Evolutionary conservation across 495 filamentous ascomycete genomes (phyloP).

Genomic region (Penicillium flavigenum): DNA sequence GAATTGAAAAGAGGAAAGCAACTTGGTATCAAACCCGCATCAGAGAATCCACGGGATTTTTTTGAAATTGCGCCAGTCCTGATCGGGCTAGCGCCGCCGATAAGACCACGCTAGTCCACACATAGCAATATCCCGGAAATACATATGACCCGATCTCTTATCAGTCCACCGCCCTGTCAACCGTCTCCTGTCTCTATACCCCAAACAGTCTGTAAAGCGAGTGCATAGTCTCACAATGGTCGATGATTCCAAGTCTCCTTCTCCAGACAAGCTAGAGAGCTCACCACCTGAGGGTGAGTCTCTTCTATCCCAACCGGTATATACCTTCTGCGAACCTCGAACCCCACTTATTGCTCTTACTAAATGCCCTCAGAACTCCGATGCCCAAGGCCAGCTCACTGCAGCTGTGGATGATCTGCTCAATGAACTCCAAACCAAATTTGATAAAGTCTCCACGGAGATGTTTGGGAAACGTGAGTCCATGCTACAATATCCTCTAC

Average conservation of each 20-base stretch:
- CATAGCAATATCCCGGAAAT: conserved; percentile 14
- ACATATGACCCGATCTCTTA: conserved; percentile 32
- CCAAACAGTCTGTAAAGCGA: background rate
- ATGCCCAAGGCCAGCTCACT: conserved; percentile 62
- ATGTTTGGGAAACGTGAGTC: conserved; percentile 83
- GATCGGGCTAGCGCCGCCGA: conserved; percentile 30
- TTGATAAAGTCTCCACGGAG: conserved; percentile 74
- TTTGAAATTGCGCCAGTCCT: conserved; percentile 37
- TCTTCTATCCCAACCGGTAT: conserved; percentile 27
- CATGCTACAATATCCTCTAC: background rate
- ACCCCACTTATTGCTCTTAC: background rate
- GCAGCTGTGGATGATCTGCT: conserved; percentile 82
- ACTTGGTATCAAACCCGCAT: conserved; percentile 18
- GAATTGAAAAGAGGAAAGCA: conserved; percentile 20
- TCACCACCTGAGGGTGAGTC: conserved; percentile 19
- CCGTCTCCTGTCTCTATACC: conserved; percentile 1
- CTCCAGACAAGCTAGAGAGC: conserved; percentile 17
- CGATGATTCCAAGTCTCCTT: conserved; percentile 16
- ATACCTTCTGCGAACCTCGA: background rate
- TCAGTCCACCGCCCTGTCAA: conserved; percentile 8
- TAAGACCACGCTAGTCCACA: conserved; percentile 20
- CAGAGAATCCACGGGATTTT: conserved; percentile 40
- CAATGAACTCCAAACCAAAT: conserved; percentile 79
- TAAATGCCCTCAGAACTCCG: conserved; percentile 28
- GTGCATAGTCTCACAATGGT: conserved; percentile 23